A percentile compares a stretch with the other conserved stretches of the same genome.
Evolutionary conservation across 2,329 filamentous ascomycete genomes (phyloP).

Genomic region (Diplodia mutila): DNA sequence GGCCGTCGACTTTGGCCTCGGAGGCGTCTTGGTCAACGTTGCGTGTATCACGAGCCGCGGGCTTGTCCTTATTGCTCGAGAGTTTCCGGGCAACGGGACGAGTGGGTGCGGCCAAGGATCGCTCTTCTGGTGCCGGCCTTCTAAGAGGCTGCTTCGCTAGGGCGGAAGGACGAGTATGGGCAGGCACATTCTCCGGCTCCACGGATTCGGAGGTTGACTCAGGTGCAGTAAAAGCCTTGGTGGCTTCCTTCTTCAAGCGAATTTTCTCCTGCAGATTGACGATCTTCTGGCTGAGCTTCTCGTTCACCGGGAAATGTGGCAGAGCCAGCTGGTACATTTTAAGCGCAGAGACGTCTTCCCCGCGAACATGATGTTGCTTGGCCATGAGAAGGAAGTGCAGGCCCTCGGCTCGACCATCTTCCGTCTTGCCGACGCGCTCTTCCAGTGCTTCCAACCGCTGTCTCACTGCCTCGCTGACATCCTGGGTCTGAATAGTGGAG

Average conservation of each 20-base stretch:
- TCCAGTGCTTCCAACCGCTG: slow-evolving; percentile 82
- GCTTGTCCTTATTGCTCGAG: not conserved
- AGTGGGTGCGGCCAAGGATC: slow-evolving; percentile 41
- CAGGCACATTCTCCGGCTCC: not conserved
- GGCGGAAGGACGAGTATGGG: not conserved
- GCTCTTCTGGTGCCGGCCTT: slow-evolving; percentile 33
- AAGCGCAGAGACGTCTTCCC: slow-evolving; percentile 76
- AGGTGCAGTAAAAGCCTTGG: slow-evolving; percentile 8
- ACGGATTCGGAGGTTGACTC: not conserved
- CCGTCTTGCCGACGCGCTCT: slow-evolving; percentile 72
- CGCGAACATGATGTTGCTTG: slow-evolving; percentile 83
- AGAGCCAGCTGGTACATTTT: slow-evolving; percentile 85
- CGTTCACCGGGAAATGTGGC: slow-evolving; percentile 83
- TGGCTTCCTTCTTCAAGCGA: slow-evolving; percentile 43
- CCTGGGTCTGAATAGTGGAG: slow-evolving; percentile 23
- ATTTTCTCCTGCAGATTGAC: slow-evolving; percentile 57
- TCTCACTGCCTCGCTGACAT: slow-evolving; percentile 64
- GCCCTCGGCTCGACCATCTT: slow-evolving; percentile 79
- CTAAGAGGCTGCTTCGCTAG: slow-evolving; percentile 27
- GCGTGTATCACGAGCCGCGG: not conserved
- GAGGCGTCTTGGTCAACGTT: slow-evolving; percentile 24
- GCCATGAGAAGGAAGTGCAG: slow-evolving; percentile 87
- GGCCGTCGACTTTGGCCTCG: slow-evolving; percentile 34
- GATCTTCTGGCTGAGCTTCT: slow-evolving; percentile 68
- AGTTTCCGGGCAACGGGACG: slow-evolving; percentile 14